A percentile compares a stretch with the other conserved stretches of the same genome.
These are phyloP conservation scores for Bifiguratus adelaidae DNA, from an alignment of 192 early-diverging fungal species.

Conservation along the genomic window DNA sequence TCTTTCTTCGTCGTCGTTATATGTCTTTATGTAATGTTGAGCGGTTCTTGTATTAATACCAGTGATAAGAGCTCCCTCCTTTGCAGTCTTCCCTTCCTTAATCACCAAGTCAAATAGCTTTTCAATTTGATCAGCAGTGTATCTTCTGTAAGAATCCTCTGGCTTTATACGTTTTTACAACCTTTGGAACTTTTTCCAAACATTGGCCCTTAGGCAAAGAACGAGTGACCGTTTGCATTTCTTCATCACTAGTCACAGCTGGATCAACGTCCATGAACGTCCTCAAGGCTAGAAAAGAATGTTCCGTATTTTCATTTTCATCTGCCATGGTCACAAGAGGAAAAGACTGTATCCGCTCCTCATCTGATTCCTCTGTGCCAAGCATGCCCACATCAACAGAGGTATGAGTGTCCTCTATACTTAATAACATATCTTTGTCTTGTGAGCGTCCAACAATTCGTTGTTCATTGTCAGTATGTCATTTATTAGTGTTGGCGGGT, in stretches of 20 bases:
- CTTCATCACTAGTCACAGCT: constrained; percentile 2
- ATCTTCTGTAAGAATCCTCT: not conserved
- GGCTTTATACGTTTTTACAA: no score
- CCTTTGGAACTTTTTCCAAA: constrained; percentile 2
- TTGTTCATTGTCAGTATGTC: no score
- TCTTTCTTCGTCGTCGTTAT: constrained; percentile 6
- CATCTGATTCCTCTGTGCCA: no score
- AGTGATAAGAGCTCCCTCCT: constrained; percentile 4
- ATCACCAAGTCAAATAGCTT: constrained; percentile 8
- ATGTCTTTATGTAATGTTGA: constrained; percentile 1
- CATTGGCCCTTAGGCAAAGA: constrained; percentile 3
- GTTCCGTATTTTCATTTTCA: not conserved
- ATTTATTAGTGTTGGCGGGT: no score
- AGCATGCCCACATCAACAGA: no score
- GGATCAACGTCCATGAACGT: constrained; percentile 1
- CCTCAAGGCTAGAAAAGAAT: constrained; percentile 1
- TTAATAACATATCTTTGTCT: no score
- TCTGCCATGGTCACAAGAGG: not conserved
- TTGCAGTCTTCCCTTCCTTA: constrained; percentile 1
- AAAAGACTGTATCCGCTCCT: no score
- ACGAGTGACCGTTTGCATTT: not conserved
- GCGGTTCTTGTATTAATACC: constrained; percentile 8
- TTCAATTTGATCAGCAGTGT: constrained; percentile 6
- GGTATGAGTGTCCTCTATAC: no score
- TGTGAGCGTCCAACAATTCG: no score